A percentile compares a stretch with the other conserved stretches of the same genome.
Evolutionary conservation across 371 early-diverging fungal species (phyloP).

Genomic region (Zopfochytrium polystomum): DNA sequence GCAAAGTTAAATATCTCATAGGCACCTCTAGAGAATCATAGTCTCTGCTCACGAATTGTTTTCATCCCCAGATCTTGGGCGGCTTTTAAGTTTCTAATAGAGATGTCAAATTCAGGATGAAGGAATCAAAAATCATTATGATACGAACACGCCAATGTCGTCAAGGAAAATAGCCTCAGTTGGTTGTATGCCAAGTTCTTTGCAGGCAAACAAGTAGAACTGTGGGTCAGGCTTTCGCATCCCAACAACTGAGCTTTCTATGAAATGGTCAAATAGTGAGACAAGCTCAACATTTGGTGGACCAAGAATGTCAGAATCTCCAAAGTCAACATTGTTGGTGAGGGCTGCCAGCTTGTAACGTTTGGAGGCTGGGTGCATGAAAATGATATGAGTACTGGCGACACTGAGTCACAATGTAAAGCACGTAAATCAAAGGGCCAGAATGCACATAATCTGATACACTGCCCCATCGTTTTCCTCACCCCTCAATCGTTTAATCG

Average conservation of each 20-base stretch:
- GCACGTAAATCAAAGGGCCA: too few species aligned
- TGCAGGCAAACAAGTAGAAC: slow-evolving; percentile 62
- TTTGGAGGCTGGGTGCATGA: slow-evolving; percentile 40
- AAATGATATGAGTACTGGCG: neutral
- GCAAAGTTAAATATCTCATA: too few species aligned
- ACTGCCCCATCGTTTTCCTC: too few species aligned
- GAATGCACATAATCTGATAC: too few species aligned
- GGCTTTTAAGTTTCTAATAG: slow-evolving; percentile 53
- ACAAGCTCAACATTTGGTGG: slow-evolving; percentile 4
- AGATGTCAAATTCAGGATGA: neutral
- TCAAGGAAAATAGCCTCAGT: slow-evolving; percentile 67
- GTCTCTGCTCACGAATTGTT: too few species aligned
- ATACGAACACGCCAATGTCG: slow-evolving; percentile 57
- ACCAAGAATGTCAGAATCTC: slow-evolving; percentile 30
- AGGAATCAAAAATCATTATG: neutral
- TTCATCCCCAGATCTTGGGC: slow-evolving; percentile 63
- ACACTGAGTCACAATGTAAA: too few species aligned
- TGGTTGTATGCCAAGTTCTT: slow-evolving; percentile 55
- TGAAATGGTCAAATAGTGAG: slow-evolving; percentile 34
- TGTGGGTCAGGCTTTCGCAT: slow-evolving; percentile 69
- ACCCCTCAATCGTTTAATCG: slow-evolving; percentile 51
- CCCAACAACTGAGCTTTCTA: slow-evolving; percentile 45
- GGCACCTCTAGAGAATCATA: too few species aligned
- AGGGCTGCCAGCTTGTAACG: slow-evolving; percentile 66
- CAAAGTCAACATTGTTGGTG: slow-evolving; percentile 60